These are phyloP conservation scores for Botrytis fragariae DNA, from an alignment of 2,329 filamentous ascomycete genomes.

Conservation along the genomic window DNA sequence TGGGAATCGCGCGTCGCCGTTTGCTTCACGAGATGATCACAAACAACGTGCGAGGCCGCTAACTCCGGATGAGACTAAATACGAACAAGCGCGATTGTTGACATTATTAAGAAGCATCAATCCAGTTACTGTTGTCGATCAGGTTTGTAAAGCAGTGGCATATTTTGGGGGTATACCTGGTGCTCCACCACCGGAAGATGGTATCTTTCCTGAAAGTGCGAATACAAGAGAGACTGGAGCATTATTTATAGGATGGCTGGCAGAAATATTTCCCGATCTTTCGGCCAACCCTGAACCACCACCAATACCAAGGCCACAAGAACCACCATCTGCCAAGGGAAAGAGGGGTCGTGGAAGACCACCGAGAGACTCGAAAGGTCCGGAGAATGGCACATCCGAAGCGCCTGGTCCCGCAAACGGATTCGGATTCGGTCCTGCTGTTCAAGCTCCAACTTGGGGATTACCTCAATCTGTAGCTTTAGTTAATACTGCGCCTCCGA, in stretches of 20 bases:
- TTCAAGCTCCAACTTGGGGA: slow-evolving; percentile 36
- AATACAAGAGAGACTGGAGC: slow-evolving; percentile 56
- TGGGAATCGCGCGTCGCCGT: slow-evolving; percentile 31
- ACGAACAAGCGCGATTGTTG: slow-evolving; percentile 58
- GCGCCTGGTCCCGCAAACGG: slow-evolving; percentile 36
- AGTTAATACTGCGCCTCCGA: slow-evolving; percentile 31
- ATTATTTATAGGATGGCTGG: slow-evolving; percentile 59
- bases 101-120: slow-evolving; percentile 55
- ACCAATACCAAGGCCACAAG: slow-evolving; percentile 20
- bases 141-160: slow-evolving; percentile 60
- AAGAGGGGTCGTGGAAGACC: slow-evolving; percentile 34
- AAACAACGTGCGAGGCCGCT: slow-evolving; percentile 37
- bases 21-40: slow-evolving; percentile 34
- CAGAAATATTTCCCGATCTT: slow-evolving; percentile 57
- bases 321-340: slow-evolving; percentile 1
- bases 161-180: slow-evolving; percentile 62
- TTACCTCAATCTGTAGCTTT: slow-evolving; percentile 33
- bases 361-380: slow-evolving; percentile 27
- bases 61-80: slow-evolving; percentile 51
- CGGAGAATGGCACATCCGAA: slow-evolving; percentile 24
- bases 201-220: slow-evolving; percentile 54
- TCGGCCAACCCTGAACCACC: slow-evolving; percentile 27
- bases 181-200: slow-evolving; percentile 50
- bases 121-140: slow-evolving; percentile 57
- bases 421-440: slow-evolving; percentile 35